Conservation (phyloP, 2,329 filamentous ascomycete genomes). For the Triangularia verruculosa region DNA sequence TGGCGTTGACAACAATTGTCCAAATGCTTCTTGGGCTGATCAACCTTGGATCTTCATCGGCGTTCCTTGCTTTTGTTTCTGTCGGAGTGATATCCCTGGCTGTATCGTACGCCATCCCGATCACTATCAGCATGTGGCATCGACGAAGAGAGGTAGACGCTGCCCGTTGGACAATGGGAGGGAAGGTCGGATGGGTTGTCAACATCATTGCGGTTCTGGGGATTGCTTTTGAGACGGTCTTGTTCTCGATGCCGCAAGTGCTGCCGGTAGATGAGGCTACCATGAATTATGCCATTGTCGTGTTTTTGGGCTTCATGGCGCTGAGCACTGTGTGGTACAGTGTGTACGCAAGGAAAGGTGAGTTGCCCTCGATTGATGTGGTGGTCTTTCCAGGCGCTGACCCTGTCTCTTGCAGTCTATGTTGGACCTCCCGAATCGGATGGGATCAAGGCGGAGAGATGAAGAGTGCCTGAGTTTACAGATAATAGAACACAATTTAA, state of each 20-base stretch:
- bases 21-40: constrained; percentile 55
- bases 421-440: constrained; percentile 31
- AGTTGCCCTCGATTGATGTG: constrained; percentile 21
- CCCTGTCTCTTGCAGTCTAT: constrained; percentile 22
- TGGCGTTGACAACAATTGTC: constrained; percentile 52
- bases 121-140: constrained; percentile 47
- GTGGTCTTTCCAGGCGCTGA: not conserved
- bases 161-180: constrained; percentile 48
- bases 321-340: constrained; percentile 49
- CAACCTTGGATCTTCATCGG: constrained; percentile 55
- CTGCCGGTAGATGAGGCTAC: constrained; percentile 44
- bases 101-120: constrained; percentile 55
- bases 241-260: constrained; percentile 53
- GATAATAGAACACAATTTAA: too few relatives aligned
- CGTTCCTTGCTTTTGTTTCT: constrained; percentile 55
- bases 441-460: constrained; percentile 18
- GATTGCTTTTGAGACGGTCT: constrained; percentile 50
- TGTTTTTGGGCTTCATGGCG: constrained; percentile 51
- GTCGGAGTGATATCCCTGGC: constrained; percentile 57
- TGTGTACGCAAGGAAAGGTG: constrained; percentile 50
- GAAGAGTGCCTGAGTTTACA: too few relatives aligned
- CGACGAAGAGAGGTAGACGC: constrained; percentile 44
- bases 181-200: constrained; percentile 40
- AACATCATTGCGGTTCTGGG: constrained; percentile 48
- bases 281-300: constrained; percentile 58